Percentiles rank a stretch among this genome's conserved stretches.
Evolutionary conservation across 106 monocot genomes (phyloP).

Genomic region (Xerophyta viscosa): DNA sequence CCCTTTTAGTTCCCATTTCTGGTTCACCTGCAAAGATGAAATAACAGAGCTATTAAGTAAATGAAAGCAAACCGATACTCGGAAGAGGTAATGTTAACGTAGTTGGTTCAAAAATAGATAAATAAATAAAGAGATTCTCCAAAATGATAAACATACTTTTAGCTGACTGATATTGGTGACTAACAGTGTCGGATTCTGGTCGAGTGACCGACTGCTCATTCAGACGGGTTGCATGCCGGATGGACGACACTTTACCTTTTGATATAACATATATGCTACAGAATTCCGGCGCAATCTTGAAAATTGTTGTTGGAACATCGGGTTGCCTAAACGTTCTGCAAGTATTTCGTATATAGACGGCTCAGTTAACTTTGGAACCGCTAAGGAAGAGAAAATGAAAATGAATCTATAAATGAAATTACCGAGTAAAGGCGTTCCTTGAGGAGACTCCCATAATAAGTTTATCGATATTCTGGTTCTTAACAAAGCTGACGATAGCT

Average conservation of each 20-base stretch:
- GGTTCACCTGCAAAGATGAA: constrained; percentile 24
- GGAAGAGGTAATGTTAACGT: not conserved
- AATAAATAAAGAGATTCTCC: constrained; percentile 2
- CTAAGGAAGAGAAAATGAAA: not conserved
- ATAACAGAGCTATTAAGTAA: no score
- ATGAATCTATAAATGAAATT: not conserved
- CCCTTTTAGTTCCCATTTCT: constrained; percentile 10
- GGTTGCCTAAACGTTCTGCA: constrained; percentile 40
- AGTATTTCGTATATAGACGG: no score
- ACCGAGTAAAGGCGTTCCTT: constrained; percentile 39
- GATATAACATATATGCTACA: constrained; percentile 56
- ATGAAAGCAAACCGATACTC: not conserved
- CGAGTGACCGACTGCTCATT: not conserved
- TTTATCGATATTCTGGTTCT: constrained; percentile 31
- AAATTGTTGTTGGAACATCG: constrained; percentile 49
- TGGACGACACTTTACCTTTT: constrained; percentile 53
- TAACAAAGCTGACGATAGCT: constrained; percentile 45
- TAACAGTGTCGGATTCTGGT: constrained; percentile 4
- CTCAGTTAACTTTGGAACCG: no score
- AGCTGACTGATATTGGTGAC: constrained; percentile 25
- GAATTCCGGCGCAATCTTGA: constrained; percentile 39
- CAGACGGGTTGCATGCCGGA: constrained; percentile 9
- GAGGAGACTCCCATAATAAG: constrained; percentile 44
- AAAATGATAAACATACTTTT: constrained; percentile 65
- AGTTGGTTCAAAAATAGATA: constrained; percentile 1